Conservation (phyloP, 108 stramenopile genomes). For the Phaeodactylum tricornutum region DNA sequence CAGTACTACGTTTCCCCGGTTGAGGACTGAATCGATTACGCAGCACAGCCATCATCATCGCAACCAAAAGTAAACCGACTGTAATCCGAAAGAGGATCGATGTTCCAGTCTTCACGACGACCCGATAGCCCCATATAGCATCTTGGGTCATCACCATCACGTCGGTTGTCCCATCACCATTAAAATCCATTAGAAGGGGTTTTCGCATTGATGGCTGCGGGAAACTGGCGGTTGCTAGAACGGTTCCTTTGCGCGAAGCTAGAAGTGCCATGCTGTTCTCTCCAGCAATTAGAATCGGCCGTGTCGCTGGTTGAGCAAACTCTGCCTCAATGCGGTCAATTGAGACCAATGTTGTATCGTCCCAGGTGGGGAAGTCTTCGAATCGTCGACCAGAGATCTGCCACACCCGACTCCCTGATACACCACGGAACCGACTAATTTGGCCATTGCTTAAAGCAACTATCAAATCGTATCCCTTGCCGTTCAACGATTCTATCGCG, state of each 20-base stretch:
- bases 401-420: constrained; percentile 41
- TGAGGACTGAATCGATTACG: constrained; percentile 41
- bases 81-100: constrained; percentile 44
- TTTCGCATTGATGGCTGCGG: constrained; percentile 45
- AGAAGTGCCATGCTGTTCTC: constrained; percentile 58
- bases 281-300: constrained; percentile 66
- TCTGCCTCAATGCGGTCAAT: constrained; percentile 31
- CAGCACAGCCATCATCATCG: constrained; percentile 50
- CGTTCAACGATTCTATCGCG: constrained; percentile 43
- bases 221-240: constrained; percentile 45
- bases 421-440: constrained; percentile 47
- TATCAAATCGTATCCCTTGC: constrained; percentile 58
- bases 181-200: constrained; percentile 62
- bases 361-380: constrained; percentile 47
- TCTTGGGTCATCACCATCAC: constrained; percentile 51
- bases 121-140: constrained; percentile 76
- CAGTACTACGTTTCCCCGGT: constrained; percentile 47
- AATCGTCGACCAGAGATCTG: constrained; percentile 24
- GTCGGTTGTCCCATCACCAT: constrained; percentile 80
- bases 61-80: constrained; percentile 49
- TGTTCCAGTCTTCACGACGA: constrained; percentile 39
- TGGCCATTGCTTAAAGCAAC: constrained; percentile 70
- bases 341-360: constrained; percentile 21
- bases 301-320: constrained; percentile 28
- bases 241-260: constrained; percentile 41